Evolutionary conservation across 495 filamentous ascomycete species (phyloP).

Genomic region (Immersiella caudata): DNA sequence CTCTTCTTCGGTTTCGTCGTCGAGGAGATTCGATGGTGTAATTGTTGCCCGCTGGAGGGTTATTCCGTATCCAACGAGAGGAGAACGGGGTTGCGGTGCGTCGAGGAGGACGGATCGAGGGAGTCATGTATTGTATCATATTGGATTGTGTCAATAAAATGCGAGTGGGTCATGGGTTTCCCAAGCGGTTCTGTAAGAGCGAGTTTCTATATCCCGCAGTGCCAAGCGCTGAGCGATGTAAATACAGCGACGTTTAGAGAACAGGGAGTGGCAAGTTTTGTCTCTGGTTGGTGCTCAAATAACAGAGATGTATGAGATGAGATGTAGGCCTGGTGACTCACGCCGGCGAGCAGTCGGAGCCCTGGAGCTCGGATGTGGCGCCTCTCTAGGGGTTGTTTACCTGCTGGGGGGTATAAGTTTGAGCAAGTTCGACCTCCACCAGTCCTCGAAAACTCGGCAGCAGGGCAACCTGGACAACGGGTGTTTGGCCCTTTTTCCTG

Average conservation of each 20-base stretch:
- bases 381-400: too few relatives aligned
- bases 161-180: constrained; percentile 1
- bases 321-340: neutral
- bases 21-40: neutral
- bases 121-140: constrained; percentile 17
- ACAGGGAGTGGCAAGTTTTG: neutral
- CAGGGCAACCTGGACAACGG: neutral
- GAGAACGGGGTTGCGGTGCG: neutral
- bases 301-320: neutral
- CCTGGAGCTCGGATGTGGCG: too few relatives aligned
- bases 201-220: neutral
- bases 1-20: neutral
- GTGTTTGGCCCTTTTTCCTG: neutral
- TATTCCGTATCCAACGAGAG: neutral
- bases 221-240: neutral
- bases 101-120: neutral
- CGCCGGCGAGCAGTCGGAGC: too few relatives aligned
- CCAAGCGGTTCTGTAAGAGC: neutral
- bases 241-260: neutral
- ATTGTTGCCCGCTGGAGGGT: neutral
- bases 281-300: neutral
- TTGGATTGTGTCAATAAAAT: constrained; percentile 4
- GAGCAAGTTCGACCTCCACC: too few relatives aligned
- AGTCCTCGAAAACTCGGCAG: too few relatives aligned
- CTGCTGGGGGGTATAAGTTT: too few relatives aligned